These are phyloP conservation scores for Aureobasidium uvarum DNA, from an alignment of 2,329 filamentous ascomycete species.

Conservation along the genomic window DNA sequence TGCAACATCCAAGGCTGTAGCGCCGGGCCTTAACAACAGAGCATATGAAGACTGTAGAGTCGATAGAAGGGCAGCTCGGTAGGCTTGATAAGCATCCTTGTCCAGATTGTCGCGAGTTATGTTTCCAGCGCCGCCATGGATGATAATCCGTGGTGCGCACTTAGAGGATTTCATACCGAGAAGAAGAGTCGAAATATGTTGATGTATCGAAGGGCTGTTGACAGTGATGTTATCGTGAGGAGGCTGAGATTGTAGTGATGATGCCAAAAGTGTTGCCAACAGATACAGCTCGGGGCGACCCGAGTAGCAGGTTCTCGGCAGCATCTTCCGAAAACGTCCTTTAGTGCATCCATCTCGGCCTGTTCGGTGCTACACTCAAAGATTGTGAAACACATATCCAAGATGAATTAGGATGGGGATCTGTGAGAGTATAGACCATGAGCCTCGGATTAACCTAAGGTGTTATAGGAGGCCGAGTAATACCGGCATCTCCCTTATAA, in stretches of 20 bases:
- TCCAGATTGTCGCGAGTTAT: constrained; percentile 45
- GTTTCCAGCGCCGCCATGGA: constrained; percentile 51
- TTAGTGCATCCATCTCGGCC: background rate
- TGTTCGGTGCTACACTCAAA: background rate
- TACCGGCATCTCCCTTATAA: background rate
- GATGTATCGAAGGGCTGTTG: background rate
- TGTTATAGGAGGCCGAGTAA: background rate
- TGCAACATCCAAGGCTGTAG: constrained; percentile 68
- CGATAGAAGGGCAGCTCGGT: constrained; percentile 41
- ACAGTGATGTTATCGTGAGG: background rate
- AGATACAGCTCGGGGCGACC: background rate
- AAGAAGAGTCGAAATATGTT: no score
- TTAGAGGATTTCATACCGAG: background rate
- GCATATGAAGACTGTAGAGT: constrained; percentile 38
- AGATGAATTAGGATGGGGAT: background rate
- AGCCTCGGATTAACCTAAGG: background rate
- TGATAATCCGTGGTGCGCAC: constrained; percentile 46
- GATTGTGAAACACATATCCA: background rate
- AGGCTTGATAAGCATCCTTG: constrained; percentile 39
- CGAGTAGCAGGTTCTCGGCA: background rate
- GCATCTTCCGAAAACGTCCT: constrained; percentile 1
- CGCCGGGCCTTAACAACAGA: constrained; percentile 38
- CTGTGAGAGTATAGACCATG: background rate
- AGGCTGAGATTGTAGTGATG: background rate
- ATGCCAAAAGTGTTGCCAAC: constrained; percentile 1